Conservation (phyloP, 1,284 basidiomycete genomes). For the Malassezia cuniculi region DNA sequence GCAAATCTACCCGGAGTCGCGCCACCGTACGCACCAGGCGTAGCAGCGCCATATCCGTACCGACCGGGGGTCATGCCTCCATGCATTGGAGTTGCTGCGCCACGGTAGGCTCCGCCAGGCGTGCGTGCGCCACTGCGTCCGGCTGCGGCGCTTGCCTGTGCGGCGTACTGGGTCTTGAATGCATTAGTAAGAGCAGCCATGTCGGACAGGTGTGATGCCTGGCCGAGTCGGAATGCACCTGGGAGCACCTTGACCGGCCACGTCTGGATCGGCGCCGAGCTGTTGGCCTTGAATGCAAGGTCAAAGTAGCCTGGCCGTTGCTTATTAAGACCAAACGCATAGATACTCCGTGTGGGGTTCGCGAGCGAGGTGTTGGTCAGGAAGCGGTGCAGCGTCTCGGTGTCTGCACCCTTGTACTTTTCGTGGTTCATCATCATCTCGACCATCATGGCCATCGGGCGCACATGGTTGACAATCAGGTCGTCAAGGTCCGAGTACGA, state of each 20-base stretch:
- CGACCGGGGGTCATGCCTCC: slow-evolving; percentile 14
- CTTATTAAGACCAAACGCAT: slow-evolving; percentile 85
- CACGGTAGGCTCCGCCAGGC: slow-evolving; percentile 21
- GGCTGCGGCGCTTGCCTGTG: slow-evolving; percentile 20
- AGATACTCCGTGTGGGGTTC: slow-evolving; percentile 85
- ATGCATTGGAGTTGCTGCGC: slow-evolving; percentile 22
- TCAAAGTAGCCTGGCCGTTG: slow-evolving; percentile 83
- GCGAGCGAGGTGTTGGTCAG: slow-evolving; percentile 54
- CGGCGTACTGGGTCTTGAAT: slow-evolving; percentile 45
- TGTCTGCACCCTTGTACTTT: slow-evolving; percentile 78
- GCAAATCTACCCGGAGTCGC: slow-evolving; percentile 1
- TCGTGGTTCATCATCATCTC: slow-evolving; percentile 92
- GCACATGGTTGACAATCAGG: slow-evolving; percentile 89
- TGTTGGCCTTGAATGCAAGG: slow-evolving; percentile 77
- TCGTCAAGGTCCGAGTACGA: slow-evolving; percentile 88
- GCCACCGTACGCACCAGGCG: slow-evolving; percentile 7
- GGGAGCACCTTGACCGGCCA: slow-evolving; percentile 45
- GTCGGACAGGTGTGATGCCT: slow-evolving; percentile 39
- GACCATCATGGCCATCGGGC: slow-evolving; percentile 82
- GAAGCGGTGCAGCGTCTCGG: slow-evolving; percentile 57
- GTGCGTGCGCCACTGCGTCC: slow-evolving; percentile 29
- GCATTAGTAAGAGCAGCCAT: slow-evolving; percentile 38
- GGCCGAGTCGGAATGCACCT: slow-evolving; percentile 37
- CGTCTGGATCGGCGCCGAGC: slow-evolving; percentile 37
- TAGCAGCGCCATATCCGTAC: slow-evolving; percentile 8